Base-by-base conservation (phyloP, 441 rosid species). In the Arabidopsis lyrata region DNA sequence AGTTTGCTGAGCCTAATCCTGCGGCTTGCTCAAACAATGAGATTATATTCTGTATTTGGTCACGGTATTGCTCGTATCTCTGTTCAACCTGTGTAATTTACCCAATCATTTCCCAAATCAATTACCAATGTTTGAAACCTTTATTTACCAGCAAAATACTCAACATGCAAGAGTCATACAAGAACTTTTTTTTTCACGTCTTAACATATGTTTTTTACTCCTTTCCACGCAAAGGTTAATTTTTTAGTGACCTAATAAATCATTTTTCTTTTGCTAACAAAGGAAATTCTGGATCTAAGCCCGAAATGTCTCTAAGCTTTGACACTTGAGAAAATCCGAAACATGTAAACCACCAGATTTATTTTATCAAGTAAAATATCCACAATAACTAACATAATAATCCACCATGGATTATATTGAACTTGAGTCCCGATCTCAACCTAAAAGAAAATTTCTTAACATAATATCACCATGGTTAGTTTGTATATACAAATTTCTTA, bases 11-110 rank as follows among this genome's bases (percentile, higher is more conserved):
- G 5, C 88, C 89, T 8, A 80, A 44, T 8, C 94, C 92, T 1
- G 88, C 83, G 0, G 74, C 90, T 72, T 86, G 86, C 82, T 91
- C 92, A 76, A 89, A 91, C 3, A 84, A 80, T 35, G 90, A 74
- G 29, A 76, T 79, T 18, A 82, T 84, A 3, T 75, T 44, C 22
- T 87, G 85, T 88, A 90, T 88, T 70, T 88, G 90, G 38, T 81
- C 80, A 68, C 87, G 81, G 75, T 90, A 90, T 48, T 87, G 87
- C 74, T 76, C 84, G 82, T 88, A 88, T 68, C 87, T 80, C 70
- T 88, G 81, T 74, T 88, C 93, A 80, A 83, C 89, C 96, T 87
- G 65, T 55, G 29, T 14, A 41, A 14, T 53, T 54, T 52, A 63
- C 32, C 5, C 14, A 61, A 12, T 44, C 41, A 77, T 18, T 38